These are phyloP conservation scores for Gaertneriomyces sp. DNA, from an alignment of 192 early-diverging fungal species.

Conservation along the genomic window DNA sequence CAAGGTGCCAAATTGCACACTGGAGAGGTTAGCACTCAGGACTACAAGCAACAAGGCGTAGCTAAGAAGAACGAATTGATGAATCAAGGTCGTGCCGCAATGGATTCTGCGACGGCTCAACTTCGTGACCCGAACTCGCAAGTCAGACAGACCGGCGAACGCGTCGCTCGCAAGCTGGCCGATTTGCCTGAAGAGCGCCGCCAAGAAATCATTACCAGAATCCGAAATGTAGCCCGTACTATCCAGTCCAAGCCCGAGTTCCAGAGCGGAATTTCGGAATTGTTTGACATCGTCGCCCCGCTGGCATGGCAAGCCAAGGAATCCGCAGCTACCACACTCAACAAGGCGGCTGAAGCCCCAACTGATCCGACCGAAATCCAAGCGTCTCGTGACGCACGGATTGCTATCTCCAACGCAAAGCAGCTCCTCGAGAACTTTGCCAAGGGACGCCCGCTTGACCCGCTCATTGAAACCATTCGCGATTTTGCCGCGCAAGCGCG, in stretches of 20 bases:
- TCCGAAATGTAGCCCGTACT: constrained; percentile 36
- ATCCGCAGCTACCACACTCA: constrained; percentile 17
- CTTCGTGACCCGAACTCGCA: constrained; percentile 31
- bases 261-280: constrained; percentile 38
- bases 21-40: constrained; percentile 15
- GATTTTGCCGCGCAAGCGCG: constrained; percentile 32
- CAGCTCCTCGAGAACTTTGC: constrained; percentile 55
- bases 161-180: constrained; percentile 20
- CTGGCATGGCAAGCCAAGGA: constrained; percentile 32
- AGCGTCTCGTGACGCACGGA: constrained; percentile 15
- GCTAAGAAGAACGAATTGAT: constrained; percentile 2
- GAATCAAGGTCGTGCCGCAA: constrained; percentile 7
- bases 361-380: constrained; percentile 23
- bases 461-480: constrained; percentile 33
- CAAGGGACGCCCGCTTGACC: constrained; percentile 42
- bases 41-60: constrained; percentile 2
- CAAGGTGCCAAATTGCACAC: constrained; percentile 25
- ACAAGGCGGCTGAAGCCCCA: constrained; percentile 16
- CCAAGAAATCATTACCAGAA: constrained; percentile 25
- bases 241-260: constrained; percentile 39
- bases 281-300: constrained; percentile 31
- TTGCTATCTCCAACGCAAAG: constrained; percentile 41
- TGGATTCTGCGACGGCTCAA: constrained; percentile 6
- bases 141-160: constrained; percentile 23
- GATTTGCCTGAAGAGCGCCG: constrained; percentile 34